Evolutionary conservation across 345 rosid genomes (phyloP).

Genomic region (Syzygium aromaticum): DNA sequence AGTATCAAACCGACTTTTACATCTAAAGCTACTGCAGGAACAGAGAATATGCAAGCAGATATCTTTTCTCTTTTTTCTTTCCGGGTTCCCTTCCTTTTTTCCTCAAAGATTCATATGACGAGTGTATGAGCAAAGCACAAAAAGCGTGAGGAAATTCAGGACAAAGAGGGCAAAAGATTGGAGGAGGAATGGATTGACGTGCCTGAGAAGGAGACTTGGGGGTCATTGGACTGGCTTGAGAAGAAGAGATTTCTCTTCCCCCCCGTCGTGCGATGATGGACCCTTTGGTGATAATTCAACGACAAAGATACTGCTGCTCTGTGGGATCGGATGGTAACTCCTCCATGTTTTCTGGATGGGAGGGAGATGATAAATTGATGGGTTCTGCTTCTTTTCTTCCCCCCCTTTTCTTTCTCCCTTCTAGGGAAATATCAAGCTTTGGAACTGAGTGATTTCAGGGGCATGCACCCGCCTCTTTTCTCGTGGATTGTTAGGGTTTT

Average conservation of each 20-base stretch:
- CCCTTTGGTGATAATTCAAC: not conserved
- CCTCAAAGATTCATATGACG: not conserved
- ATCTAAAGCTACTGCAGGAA: not conserved
- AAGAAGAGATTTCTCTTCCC: not conserved
- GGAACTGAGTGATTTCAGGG: not conserved
- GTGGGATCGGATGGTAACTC: not conserved
- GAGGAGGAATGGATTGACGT: constrained; percentile 4
- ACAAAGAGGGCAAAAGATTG: not conserved
- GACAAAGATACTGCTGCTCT: not conserved
- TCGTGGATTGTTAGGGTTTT: not conserved
- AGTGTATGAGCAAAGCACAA: not conserved
- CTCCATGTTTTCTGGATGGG: not conserved
- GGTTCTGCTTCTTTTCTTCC: not conserved
- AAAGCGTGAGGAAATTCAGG: not conserved
- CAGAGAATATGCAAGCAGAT: not conserved
- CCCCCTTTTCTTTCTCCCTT: not conserved
- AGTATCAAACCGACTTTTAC: not conserved
- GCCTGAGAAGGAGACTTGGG: constrained; percentile 13
- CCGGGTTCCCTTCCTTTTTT: not conserved
- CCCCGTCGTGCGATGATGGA: not conserved
- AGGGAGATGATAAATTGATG: not conserved
- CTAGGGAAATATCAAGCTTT: not conserved
- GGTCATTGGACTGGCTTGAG: not conserved
- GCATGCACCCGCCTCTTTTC: not conserved
- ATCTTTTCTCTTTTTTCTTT: not conserved